phyloP scores from a whole-genome alignment of 495 filamentous ascomycete species.

The Penicillium maclennaniae region DNA sequence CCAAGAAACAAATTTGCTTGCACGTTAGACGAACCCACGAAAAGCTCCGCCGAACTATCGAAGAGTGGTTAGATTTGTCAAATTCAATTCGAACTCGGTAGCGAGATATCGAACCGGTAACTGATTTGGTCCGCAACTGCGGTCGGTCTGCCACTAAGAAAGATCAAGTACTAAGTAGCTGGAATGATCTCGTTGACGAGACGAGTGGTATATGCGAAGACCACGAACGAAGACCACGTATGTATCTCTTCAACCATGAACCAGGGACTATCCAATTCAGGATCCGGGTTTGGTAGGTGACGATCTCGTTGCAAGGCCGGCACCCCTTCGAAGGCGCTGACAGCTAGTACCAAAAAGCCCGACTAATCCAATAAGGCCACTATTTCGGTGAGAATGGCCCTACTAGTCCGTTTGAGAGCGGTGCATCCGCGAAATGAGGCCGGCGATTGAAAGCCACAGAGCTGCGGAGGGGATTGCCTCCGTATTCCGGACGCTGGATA shows the following conservation, averaged over 20 bases:
- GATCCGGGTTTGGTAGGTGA: background rate
- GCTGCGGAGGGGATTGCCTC: constrained; percentile 6
- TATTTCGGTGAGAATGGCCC: constrained; percentile 19
- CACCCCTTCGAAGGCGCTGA: background rate
- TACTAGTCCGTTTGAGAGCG: background rate
- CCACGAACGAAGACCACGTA: too few relatives aligned
- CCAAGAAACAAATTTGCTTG: background rate
- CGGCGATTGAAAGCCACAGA: background rate
- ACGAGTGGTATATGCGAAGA: too few relatives aligned
- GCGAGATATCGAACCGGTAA: background rate
- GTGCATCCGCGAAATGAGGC: constrained; percentile 10
- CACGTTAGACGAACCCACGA: background rate
- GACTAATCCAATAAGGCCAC: constrained; percentile 17
- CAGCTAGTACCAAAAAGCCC: background rate
- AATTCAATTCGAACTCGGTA: too few relatives aligned
- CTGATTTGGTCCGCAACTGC: background rate
- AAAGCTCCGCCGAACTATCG: background rate
- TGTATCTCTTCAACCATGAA: too few relatives aligned
- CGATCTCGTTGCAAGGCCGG: background rate
- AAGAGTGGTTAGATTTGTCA: background rate
- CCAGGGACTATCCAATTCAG: background rate
- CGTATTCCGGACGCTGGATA: constrained; percentile 13
- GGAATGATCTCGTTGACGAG: constrained; percentile 3
- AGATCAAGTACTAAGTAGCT: background rate
- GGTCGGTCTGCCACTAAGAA: background rate